Conservation (phyloP, 1,139 yeast genomes). For the Geotrichum reessii region DNA sequence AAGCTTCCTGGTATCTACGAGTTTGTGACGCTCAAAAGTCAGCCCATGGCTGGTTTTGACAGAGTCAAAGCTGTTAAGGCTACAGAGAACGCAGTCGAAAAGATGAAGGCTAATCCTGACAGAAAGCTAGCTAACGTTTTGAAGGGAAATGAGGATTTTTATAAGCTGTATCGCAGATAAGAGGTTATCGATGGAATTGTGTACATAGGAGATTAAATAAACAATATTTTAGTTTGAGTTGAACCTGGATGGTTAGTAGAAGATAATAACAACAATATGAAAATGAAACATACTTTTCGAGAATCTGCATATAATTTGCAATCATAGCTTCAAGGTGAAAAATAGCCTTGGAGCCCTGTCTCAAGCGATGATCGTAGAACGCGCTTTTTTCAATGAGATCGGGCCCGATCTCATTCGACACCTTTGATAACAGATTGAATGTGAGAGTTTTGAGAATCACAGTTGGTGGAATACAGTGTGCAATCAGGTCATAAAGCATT, state of each 20-base stretch:
- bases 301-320: slow-evolving; percentile 73
- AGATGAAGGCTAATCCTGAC: slow-evolving; percentile 58
- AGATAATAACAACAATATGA: background rate
- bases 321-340: slow-evolving; percentile 93
- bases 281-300: slow-evolving; percentile 35
- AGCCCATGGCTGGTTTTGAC: slow-evolving; percentile 64
- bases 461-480: slow-evolving; percentile 91
- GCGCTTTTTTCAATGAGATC: slow-evolving; percentile 66
- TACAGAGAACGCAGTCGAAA: slow-evolving; percentile 49
- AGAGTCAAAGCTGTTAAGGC: slow-evolving; percentile 42
- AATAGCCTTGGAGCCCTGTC: slow-evolving; percentile 81
- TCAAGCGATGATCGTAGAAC: slow-evolving; percentile 76
- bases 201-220: slow-evolving; percentile 3
- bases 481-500: slow-evolving; percentile 71
- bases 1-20: slow-evolving; percentile 92
- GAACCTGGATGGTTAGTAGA: background rate
- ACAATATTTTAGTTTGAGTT: background rate
- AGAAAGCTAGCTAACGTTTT: slow-evolving; percentile 40
- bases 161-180: slow-evolving; percentile 29
- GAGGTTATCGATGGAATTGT: slow-evolving; percentile 1
- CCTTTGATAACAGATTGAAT: slow-evolving; percentile 48
- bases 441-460: slow-evolving; percentile 64
- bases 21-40: slow-evolving; percentile 61
- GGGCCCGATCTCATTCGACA: slow-evolving; percentile 41
- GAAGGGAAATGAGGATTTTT: slow-evolving; percentile 35